Base-by-base conservation (phyloP, 768 basidiomycete species). In the Tulasnella sp. region DNA sequence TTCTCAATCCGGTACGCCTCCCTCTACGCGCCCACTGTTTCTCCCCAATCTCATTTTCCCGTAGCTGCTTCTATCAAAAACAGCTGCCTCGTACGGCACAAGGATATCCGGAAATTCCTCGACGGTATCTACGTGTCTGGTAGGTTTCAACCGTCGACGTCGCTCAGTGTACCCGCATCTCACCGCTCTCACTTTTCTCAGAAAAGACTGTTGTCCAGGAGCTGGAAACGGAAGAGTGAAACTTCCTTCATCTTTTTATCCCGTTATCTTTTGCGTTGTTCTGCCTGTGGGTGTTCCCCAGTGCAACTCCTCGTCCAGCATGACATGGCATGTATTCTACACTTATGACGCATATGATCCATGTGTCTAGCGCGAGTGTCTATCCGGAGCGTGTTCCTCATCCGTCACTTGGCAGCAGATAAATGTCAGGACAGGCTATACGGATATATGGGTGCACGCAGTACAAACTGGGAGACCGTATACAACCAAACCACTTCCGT, bases 41-140 rank as follows among this genome's bases (percentile, higher is more conserved):
- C 23, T 4, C n/a, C 42, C 27, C 41, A 2, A 32, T 48, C 8
- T 27, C 53, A 2, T 42, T 12, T 34, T 23, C 9, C 32, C 19
- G 2, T 61, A 84, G 91, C 96, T 60, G 96, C 96, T 45, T 88
- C 88, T 39, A 98, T 99, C 69, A 96, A 98, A 70, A 93, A 93
- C 64, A 77, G 85, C 61, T 96, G 91, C 76, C 82, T 84, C 64
- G 96, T 99, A 67, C 86, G 90, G 72, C 96, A 98, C 84, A 99
- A 99, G 78, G 94, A 94, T 78, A 97, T 98, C 74, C 90, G 94
- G 65, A 96, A 97, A 78, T 96, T 97, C 79, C 76, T 96, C 70
- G 89, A 93, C 69, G 86, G 89, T 61, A 64, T 92, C 73, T 91
- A 91, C 65, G 88, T 91, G 60, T 91, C 89, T 35, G 84, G 85